Base-by-base conservation (phyloP, 805 yeast species). In the Kazachstania psychrophila region DNA sequence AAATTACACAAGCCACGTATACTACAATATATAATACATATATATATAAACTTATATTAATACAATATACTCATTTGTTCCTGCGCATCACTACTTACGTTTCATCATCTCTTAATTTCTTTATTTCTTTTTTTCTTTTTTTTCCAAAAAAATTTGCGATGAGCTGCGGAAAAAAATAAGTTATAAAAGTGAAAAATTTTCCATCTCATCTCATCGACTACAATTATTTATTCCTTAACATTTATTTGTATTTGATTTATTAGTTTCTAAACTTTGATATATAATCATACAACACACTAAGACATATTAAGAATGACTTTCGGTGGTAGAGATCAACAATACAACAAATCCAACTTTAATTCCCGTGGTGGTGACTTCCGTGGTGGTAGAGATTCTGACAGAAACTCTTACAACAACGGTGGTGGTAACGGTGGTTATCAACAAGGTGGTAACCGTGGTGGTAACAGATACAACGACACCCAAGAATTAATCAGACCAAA, bases 401-500 rank as follows among this genome's bases (percentile, higher is more conserved):
- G 64, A 45, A 51, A 60, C 49, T 59, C 49, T 17, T 56, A 53
- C 46, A 58, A 61, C 45, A 33, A 35, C 12, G 22, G 67, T 29
- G 55, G 61, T 29, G 53, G 56, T 23, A 36, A 31, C 24, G 18
- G 33, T 16, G 37, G 61, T 52, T 50, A 60, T 29, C 31, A 64
- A 40, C 69, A 72, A 41, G 68, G 65, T 42, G 31, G 39, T 14
- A 6, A 10, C 15, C 20, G 28, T 17, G 45, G 66, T 41, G 70
- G 73, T 43, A 66, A 63, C 40, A 32, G 52, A 57, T 20, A 40
- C 30, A 35, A 38, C 15, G 47, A 45, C 33, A 61, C 66, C 36
- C 57, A 59, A 43, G 65, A 65, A 34, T 45, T 63, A 37, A 58
- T 65, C 31, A 70, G 70, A 46, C 96, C 88, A 52, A 75, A 81